phyloP scores from a whole-genome alignment of 768 basidiomycete genomes.

The Pulveroboletus ravenelii region DNA sequence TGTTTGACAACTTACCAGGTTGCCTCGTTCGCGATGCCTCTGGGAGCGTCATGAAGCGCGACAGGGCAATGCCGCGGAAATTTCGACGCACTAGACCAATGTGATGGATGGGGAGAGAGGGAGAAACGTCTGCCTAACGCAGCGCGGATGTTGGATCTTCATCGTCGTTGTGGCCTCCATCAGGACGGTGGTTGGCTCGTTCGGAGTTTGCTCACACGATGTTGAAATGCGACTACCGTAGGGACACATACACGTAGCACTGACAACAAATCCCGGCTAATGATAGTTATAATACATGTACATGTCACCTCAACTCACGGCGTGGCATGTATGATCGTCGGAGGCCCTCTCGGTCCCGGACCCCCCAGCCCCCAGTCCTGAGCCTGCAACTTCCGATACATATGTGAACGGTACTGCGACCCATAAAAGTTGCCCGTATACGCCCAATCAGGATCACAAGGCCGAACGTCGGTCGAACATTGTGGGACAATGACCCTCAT shows the following conservation, averaged over 20 bases:
- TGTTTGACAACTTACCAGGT: conserved; percentile 16
- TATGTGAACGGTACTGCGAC: conserved; percentile 27
- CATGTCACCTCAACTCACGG: conserved; percentile 7
- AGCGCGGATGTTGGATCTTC: conserved; percentile 8
- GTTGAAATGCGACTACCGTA: not conserved
- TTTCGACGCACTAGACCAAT: conserved; percentile 10
- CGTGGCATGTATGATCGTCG: conserved; percentile 25
- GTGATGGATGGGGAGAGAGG: conserved; percentile 3
- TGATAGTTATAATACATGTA: conserved; percentile 2
- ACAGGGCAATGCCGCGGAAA: conserved; percentile 18
- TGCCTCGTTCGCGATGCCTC: conserved; percentile 19
- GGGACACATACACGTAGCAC: conserved; percentile 7
- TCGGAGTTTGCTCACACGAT: not conserved
- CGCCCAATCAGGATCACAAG: conserved; percentile 27
- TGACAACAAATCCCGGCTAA: not conserved
- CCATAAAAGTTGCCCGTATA: conserved; percentile 27
- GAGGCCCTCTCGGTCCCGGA: conserved; percentile 22
- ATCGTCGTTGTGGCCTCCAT: not conserved
- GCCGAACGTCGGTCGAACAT: conserved; percentile 14
- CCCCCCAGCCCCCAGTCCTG: conserved; percentile 24
- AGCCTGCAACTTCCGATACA: conserved; percentile 29
- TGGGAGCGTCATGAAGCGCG: conserved; percentile 5
- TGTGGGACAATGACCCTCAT: conserved; percentile 16
- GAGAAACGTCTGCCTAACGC: not conserved
- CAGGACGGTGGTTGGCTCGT: not conserved